Evolutionary conservation across 495 filamentous ascomycete genomes (phyloP).

Genomic region (Lasiosphaeria miniovina): DNA sequence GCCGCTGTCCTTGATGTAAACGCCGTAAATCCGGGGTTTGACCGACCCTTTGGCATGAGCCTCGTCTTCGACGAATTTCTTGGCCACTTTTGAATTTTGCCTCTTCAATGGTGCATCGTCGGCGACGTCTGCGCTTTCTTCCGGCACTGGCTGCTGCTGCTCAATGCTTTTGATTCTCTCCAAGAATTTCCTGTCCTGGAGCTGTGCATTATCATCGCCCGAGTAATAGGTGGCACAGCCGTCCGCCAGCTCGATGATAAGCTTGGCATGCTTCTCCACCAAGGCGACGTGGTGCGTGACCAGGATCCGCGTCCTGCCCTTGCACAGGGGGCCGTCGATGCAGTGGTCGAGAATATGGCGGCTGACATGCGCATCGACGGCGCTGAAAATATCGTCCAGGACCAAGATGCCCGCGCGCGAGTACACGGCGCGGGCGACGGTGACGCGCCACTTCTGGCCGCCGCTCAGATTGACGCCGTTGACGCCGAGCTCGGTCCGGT

Average conservation of each 20-base stretch:
- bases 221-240: constrained; percentile 53
- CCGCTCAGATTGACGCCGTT: too few species aligned
- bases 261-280: constrained; percentile 60
- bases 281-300: constrained; percentile 23
- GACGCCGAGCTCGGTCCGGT: too few species aligned
- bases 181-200: constrained; percentile 48
- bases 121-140: constrained; percentile 32
- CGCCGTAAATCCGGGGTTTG: constrained; percentile 54
- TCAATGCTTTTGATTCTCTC: constrained; percentile 53
- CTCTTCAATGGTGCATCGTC: constrained; percentile 35
- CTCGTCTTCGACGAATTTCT: constrained; percentile 70
- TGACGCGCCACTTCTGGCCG: too few species aligned
- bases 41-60: constrained; percentile 59
- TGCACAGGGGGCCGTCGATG: too few species aligned
- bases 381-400: too few species aligned
- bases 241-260: constrained; percentile 62
- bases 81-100: constrained; percentile 32
- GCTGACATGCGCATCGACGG: too few species aligned
- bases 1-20: constrained; percentile 60
- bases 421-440: too few species aligned
- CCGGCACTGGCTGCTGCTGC: constrained; percentile 27
- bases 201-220: constrained; percentile 50
- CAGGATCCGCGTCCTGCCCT: too few species aligned
- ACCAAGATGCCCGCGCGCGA: too few species aligned
- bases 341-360: too few species aligned